phyloP scores from a whole-genome alignment of 805 yeast genomes.

The Candida taoyuanica region DNA sequence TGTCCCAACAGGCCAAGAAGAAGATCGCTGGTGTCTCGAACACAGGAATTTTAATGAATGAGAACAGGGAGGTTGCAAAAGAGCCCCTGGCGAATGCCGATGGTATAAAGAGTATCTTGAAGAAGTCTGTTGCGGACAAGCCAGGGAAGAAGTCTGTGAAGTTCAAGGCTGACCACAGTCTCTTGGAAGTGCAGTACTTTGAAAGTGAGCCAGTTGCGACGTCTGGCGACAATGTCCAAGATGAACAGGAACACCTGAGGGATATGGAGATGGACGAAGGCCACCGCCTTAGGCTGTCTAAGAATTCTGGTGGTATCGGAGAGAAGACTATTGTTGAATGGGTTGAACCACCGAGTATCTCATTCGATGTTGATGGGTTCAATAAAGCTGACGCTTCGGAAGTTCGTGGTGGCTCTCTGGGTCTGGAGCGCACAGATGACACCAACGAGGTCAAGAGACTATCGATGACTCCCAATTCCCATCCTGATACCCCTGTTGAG shows the following conservation, averaged over 20 bases:
- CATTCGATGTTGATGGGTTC: constrained; percentile 1
- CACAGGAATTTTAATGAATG: no score
- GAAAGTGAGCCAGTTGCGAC: neutral
- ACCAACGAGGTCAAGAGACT: neutral
- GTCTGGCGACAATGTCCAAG: neutral
- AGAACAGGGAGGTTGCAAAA: no score
- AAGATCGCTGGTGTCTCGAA: no score
- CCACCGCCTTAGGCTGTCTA: neutral
- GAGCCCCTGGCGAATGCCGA: no score
- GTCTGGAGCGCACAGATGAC: constrained; percentile 4
- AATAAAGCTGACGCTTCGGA: neutral
- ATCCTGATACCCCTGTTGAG: constrained; percentile 6
- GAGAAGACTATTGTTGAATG: neutral
- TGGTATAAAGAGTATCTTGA: no score
- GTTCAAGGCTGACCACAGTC: neutral
- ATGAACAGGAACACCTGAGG: constrained; percentile 1
- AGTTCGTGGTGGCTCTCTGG: constrained; percentile 5
- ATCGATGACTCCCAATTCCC: neutral
- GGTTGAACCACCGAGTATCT: constrained; percentile 1
- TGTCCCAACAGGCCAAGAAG: no score
- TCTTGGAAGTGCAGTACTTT: constrained; percentile 1
- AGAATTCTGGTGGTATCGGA: neutral
- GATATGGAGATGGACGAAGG: constrained; percentile 5
- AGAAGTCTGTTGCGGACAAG: no score
- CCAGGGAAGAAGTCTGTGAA: constrained; percentile 5